Base-by-base conservation (phyloP, 2,329 filamentous ascomycete genomes). In the Xylaria sp. region DNA sequence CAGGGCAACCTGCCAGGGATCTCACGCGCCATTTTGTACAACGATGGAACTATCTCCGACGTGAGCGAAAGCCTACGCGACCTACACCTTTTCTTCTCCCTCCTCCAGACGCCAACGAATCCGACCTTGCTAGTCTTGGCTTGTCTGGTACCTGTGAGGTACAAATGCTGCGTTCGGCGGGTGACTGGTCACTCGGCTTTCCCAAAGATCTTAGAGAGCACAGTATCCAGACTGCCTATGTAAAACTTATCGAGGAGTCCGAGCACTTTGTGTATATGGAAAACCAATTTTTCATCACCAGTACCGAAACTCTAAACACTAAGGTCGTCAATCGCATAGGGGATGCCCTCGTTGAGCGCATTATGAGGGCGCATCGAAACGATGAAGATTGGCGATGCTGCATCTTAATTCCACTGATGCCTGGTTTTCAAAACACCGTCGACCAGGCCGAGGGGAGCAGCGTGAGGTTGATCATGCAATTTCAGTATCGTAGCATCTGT, bases 181-280 rank as follows among this genome's bases (percentile, higher is more conserved):
- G 90, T 55, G 90, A 92, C 42, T 99, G 96, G 96, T 98, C 95
- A 1, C 86, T 97, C 1, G 96, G 96, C 18, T 94, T 94, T 16
- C 75, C 77, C 13, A 78, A 77, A 62, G 92, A 93, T 65, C 88
- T 93, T 68, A 92, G 91, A 0, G 96, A 99, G 79, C 91, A 94
- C 80, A 98, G 95, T 78, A 98, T 99, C 78, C 94, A 97, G 86
- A 96, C 92, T 71, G 95, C 96, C 3, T 98, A 98, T 77, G 88
- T 97, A 73, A 96, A 97, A 79, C 90, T 97, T 84, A 99, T 99
- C 74, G 91, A 96, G 72, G 92, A 95, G 72, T 98, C 94, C 1
- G 93, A 99, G 57, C 96, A 98, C 79, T 97, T 98, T 76, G 93
- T 98, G 60, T 98, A 99, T 81, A 97, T 98, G 73, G 96, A 99